These are phyloP conservation scores for Talaromyces sp. DNA, from an alignment of 2,329 filamentous ascomycete species.

Conservation along the genomic window DNA sequence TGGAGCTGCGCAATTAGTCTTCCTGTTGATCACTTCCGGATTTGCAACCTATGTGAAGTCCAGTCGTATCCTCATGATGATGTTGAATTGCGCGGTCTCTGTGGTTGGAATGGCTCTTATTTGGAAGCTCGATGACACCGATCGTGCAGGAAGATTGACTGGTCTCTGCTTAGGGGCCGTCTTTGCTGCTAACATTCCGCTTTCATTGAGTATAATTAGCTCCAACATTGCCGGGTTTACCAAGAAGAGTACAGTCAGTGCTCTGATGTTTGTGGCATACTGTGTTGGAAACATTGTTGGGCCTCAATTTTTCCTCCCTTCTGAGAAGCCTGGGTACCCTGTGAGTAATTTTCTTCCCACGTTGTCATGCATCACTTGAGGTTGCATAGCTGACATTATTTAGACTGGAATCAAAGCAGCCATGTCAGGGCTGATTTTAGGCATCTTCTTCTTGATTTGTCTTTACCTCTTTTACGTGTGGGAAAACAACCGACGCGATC, in stretches of 20 bases:
- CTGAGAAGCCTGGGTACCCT: conserved; percentile 36
- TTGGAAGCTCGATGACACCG: conserved; percentile 29
- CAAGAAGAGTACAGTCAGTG: conserved; percentile 41
- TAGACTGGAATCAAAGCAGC: conserved; percentile 40
- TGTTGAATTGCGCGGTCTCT: conserved; percentile 12
- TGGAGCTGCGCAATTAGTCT: conserved; percentile 37
- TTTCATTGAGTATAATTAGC: conserved; percentile 37
- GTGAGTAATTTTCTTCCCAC: conserved; percentile 19
- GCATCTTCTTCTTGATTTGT: conserved; percentile 33
- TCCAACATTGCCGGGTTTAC: conserved; percentile 42
- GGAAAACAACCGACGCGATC: conserved; percentile 36
- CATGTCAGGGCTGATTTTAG: conserved; percentile 32
- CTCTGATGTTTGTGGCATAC: conserved; percentile 53
- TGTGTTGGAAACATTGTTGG: conserved; percentile 40
- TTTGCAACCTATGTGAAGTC: conserved; percentile 31
- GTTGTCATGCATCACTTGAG: too few relatives aligned
- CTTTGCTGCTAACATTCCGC: conserved; percentile 40
- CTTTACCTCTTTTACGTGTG: conserved; percentile 33
- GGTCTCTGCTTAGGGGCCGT: conserved; percentile 35
- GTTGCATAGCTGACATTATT: not conserved
- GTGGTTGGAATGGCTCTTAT: conserved; percentile 39
- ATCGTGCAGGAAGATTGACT: conserved; percentile 31
- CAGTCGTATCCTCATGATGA: conserved; percentile 38
- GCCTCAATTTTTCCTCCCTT: conserved; percentile 35
- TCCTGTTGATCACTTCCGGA: conserved; percentile 32